Conservation (phyloP, 2,329 filamentous ascomycete species). For the Monilinia aucupariae region DNA sequence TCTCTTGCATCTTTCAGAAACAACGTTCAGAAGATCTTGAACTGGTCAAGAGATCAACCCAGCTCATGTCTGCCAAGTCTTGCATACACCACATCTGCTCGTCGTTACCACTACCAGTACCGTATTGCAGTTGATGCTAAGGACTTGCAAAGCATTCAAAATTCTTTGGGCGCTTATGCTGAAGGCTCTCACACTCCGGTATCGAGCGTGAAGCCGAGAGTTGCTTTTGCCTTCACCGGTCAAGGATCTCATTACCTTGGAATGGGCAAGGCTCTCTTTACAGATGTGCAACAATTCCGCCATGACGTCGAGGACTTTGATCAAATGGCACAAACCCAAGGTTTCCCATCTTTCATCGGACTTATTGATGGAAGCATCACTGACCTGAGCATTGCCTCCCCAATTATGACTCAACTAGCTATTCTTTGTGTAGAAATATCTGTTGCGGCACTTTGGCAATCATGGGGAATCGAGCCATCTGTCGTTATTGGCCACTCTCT, state of each 20-base stretch:
- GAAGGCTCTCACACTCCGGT: constrained; percentile 14
- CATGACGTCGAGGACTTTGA: constrained; percentile 27
- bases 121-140: constrained; percentile 44
- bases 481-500: constrained; percentile 59
- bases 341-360: constrained; percentile 31
- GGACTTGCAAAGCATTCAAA: constrained; percentile 33
- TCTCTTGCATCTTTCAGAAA: constrained; percentile 16
- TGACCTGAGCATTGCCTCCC: background rate
- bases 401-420: constrained; percentile 15
- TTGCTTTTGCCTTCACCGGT: constrained; percentile 31
- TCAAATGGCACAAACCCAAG: constrained; percentile 24
- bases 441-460: constrained; percentile 48
- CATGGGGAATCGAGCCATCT: constrained; percentile 50
- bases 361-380: constrained; percentile 36
- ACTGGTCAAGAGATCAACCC: constrained; percentile 10
- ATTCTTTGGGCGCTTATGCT: constrained; percentile 5
- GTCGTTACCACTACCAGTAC: constrained; percentile 53
- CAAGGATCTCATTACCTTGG: constrained; percentile 43
- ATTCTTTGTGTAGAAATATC: constrained; percentile 47
- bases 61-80: constrained; percentile 18
- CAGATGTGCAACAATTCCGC: constrained; percentile 37
- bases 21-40: constrained; percentile 12
- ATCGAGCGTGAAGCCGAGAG: constrained; percentile 13
- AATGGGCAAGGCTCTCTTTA: constrained; percentile 28
- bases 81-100: constrained; percentile 30